Base-by-base conservation (phyloP, 345 rosid species). In the Pistacia integerrima region DNA sequence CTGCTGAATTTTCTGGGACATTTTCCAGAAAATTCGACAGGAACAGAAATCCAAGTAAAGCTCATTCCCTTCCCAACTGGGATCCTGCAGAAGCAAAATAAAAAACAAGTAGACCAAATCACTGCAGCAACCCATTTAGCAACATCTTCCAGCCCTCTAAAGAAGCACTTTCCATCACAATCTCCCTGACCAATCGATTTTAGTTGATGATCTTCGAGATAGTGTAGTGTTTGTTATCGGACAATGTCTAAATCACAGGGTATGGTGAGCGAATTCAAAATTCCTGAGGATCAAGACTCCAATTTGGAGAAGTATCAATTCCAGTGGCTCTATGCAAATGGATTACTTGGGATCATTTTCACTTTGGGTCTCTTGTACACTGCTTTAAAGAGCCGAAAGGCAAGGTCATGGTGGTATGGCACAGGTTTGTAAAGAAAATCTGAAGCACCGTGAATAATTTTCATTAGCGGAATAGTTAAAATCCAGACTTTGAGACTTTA, bases 321-420 rank as follows among this genome's bases (percentile, higher is more conserved):
- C 81, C 85, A 89, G 30, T 90, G 94, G 97, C 91, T 92, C 3
- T 93, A 90, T 76, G 71, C 81, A 54, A 93, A 93, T 72, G 97
- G 98, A 72, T 76, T 93, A 69, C 81, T 91, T 5, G 98, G 94
- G 1, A 67, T 93, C 63, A 90, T 93, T 64, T 89, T 91, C 82
- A 87, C 93, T 11, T 81, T 85, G 75, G 97, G 92, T 63, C 89
- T 93, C 61, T 80, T 90, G 12, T 86, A 80, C 57, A 89, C 94
- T n/a, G 88, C 92, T 36, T 70, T 91, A 41, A 93, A 84, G 82
- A 90, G 92, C 75, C 84, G 97, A 73, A 91, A 86, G 82, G 97
- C 94, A 4, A 87, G 98, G 76, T 87, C 92, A 18, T 91, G 97
- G 93, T 72, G 82, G 77, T 91, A 91, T 30, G 92, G 93, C 67